These are phyloP conservation scores for Neopestalotiopsis sp. DNA, from an alignment of 2,329 filamentous ascomycete genomes.

Conservation along the genomic window DNA sequence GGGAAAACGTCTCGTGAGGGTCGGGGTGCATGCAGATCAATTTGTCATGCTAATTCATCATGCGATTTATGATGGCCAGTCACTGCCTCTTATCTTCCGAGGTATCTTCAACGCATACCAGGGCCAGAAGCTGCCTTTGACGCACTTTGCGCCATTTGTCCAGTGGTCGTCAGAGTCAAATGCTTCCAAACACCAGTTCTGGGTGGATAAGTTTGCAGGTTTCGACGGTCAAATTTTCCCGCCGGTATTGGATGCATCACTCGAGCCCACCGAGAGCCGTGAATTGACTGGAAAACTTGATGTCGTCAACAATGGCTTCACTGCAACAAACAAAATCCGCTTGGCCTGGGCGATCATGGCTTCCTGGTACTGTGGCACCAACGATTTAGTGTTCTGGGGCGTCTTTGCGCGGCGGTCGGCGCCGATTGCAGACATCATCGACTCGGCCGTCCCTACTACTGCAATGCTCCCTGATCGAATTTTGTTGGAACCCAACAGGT, in stretches of 20 bases:
- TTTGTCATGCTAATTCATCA: not conserved
- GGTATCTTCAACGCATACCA: not conserved
- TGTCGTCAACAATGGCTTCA: conserved; percentile 2
- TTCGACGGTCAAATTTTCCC: not conserved
- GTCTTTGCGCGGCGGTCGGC: conserved; percentile 5
- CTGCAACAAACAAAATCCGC: conserved; percentile 2
- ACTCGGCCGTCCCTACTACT: conserved; percentile 5
- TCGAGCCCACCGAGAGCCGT: conserved; percentile 2
- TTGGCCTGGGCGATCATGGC: conserved; percentile 6
- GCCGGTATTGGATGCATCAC: conserved; percentile 3
- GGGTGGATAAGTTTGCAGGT: conserved; percentile 6
- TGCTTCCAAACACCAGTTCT: not conserved
- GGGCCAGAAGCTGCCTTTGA: conserved; percentile 1
- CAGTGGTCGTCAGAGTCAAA: not conserved
- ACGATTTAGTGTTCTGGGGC: conserved; percentile 1
- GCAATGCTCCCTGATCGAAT: conserved; percentile 7
- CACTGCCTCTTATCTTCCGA: not conserved
- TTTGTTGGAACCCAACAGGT: not conserved
- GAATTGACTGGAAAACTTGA: conserved; percentile 9
- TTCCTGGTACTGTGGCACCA: conserved; percentile 1
- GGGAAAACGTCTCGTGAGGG: not conserved
- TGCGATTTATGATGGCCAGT: not conserved
- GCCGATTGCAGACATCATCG: not conserved
- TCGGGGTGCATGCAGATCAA: not conserved
- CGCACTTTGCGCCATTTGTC: conserved; percentile 4